Conservation (phyloP, 495 filamentous ascomycete genomes). For the Halenospora varia region DNA sequence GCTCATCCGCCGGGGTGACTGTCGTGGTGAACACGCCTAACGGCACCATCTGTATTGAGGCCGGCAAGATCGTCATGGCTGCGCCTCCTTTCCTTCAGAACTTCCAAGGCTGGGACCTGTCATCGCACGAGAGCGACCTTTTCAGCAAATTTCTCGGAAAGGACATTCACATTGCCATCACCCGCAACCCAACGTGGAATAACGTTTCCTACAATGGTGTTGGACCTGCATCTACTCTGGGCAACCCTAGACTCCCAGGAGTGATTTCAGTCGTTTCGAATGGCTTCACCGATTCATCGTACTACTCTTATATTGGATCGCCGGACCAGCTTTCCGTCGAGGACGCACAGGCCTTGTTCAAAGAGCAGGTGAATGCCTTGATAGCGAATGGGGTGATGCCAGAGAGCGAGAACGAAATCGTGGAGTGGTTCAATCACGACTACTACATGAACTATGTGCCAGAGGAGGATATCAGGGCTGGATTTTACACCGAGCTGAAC, state of each 20-base stretch:
- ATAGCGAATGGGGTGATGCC: neutral
- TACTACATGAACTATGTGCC: constrained; percentile 33
- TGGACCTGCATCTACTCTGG: constrained; percentile 14
- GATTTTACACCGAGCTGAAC: constrained; percentile 47
- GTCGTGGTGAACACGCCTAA: constrained; percentile 33
- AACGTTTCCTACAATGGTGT: constrained; percentile 27
- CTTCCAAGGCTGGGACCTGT: constrained; percentile 34
- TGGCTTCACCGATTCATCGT: neutral
- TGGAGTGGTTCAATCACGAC: constrained; percentile 35
- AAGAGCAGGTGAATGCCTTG: too few species aligned
- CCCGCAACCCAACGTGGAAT: constrained; percentile 11
- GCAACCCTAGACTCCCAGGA: neutral
- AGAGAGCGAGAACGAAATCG: too few species aligned
- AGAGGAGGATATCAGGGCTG: constrained; percentile 34
- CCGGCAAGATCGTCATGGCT: constrained; percentile 43
- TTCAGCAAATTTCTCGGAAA: constrained; percentile 37
- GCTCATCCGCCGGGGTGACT: constrained; percentile 24
- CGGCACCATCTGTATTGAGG: constrained; percentile 36
- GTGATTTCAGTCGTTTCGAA: neutral
- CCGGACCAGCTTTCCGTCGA: neutral
- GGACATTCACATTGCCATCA: constrained; percentile 21
- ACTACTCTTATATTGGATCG: neutral
- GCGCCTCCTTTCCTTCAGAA: constrained; percentile 36
- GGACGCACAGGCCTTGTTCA: neutral
- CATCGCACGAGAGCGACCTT: constrained; percentile 29